Evolutionary conservation across 495 filamentous ascomycete species (phyloP).

Genomic region (Ascobolus immersus): DNA sequence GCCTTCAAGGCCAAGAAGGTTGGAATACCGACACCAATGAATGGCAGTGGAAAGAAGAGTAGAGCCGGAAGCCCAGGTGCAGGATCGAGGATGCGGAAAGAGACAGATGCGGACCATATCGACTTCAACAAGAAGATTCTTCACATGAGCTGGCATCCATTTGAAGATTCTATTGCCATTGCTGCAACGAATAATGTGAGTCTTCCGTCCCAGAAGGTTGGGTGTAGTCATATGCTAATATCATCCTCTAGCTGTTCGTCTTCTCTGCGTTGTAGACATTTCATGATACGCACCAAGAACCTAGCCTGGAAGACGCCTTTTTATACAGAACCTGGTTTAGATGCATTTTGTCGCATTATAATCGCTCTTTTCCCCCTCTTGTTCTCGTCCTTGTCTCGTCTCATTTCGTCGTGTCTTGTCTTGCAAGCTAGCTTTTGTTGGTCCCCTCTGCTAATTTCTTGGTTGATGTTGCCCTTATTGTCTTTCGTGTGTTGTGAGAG

Average conservation of each 20-base stretch:
- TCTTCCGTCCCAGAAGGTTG: slow-evolving; percentile 5
- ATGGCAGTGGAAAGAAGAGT: slow-evolving; percentile 64
- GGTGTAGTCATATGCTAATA: not conserved
- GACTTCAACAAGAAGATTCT: slow-evolving; percentile 99
- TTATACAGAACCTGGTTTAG: too few species aligned
- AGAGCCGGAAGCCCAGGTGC: slow-evolving; percentile 57
- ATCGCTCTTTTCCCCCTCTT: too few species aligned
- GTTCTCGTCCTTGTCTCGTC: too few species aligned
- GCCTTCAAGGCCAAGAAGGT: slow-evolving; percentile 99
- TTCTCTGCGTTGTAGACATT: slow-evolving; percentile 81
- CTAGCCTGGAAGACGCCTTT: too few species aligned
- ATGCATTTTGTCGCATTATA: too few species aligned
- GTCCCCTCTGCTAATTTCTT: too few species aligned
- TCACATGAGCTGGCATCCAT: slow-evolving; percentile 99
- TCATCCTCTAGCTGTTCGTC: slow-evolving; percentile 57
- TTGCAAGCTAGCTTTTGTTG: too few species aligned
- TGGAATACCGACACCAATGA: slow-evolving; percentile 90
- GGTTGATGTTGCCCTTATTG: too few species aligned
- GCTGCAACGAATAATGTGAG: slow-evolving; percentile 97
- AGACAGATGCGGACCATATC: slow-evolving; percentile 97
- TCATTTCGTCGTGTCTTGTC: too few species aligned
- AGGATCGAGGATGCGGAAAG: slow-evolving; percentile 88
- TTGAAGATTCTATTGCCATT: slow-evolving; percentile 98
- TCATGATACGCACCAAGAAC: too few species aligned
- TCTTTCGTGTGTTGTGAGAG: too few species aligned